A percentile compares a stretch with the other conserved stretches of the same genome.
Conservation (phyloP, 306 rosid genomes). For the Dryas drummondii region DNA sequence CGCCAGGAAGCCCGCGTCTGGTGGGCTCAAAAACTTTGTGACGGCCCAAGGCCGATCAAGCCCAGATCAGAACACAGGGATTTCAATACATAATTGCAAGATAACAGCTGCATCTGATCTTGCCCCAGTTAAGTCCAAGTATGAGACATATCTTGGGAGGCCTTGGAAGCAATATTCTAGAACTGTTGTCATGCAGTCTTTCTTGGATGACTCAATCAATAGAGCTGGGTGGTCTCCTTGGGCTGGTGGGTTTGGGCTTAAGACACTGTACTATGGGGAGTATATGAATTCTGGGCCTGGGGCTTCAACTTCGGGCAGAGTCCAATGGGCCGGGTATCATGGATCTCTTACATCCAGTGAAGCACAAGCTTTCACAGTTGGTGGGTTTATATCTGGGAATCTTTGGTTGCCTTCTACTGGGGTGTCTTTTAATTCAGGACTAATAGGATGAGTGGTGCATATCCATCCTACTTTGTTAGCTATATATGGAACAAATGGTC, state of each 20-base stretch:
- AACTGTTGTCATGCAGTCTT: constrained; percentile 35
- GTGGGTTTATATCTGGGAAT: constrained; percentile 33
- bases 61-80: constrained; percentile 39
- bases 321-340: constrained; percentile 32
- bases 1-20: constrained; percentile 14
- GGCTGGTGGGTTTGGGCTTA: constrained; percentile 24
- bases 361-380: constrained; percentile 35
- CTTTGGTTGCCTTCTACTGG: constrained; percentile 43
- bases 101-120: constrained; percentile 29
- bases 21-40: constrained; percentile 3
- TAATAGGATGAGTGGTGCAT: constrained; percentile 10
- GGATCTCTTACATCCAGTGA: constrained; percentile 18
- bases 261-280: constrained; percentile 29
- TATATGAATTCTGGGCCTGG: constrained; percentile 37
- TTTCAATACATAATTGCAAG: constrained; percentile 39
- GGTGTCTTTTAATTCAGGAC: constrained; percentile 36
- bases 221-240: constrained; percentile 43
- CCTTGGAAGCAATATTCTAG: constrained; percentile 47
- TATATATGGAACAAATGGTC: too few species aligned
- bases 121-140: constrained; percentile 6
- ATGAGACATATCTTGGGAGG: constrained; percentile 33
- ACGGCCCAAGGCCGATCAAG: constrained; percentile 39
- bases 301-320: constrained; percentile 32
- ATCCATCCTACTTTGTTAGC: too few species aligned
- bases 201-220: constrained; percentile 21